Evolutionary conservation across 345 rosid genomes (phyloP).

Genomic region (Aegle marmelos): DNA sequence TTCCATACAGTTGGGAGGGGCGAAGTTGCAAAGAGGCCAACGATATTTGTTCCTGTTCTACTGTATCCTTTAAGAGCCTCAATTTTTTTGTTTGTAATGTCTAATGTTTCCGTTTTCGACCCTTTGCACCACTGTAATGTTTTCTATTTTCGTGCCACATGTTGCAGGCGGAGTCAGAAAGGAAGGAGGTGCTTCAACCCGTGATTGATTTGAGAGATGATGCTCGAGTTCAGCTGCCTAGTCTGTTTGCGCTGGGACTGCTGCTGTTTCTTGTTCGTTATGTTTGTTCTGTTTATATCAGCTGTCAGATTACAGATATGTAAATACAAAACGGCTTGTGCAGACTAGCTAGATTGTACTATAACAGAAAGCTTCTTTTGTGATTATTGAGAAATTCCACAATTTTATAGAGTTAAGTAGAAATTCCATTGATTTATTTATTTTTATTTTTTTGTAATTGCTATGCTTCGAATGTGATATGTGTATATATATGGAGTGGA

Average conservation of each 20-base stretch:
- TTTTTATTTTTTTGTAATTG: too few relatives aligned
- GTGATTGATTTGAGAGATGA: not conserved
- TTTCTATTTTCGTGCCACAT: constrained; percentile 3
- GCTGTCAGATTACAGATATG: not conserved
- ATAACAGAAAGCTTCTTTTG: not conserved
- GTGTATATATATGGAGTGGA: too few relatives aligned
- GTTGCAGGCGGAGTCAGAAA: constrained; percentile 26
- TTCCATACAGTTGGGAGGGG: constrained; percentile 31
- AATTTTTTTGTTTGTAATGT: not conserved
- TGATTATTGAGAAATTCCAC: too few relatives aligned
- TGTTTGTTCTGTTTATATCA: not conserved
- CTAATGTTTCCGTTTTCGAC: not conserved
- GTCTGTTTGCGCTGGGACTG: not conserved
- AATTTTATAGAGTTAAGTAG: too few relatives aligned
- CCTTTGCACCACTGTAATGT: not conserved
- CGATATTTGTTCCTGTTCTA: constrained; percentile 20
- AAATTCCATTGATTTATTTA: too few relatives aligned
- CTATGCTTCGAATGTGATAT: too few relatives aligned
- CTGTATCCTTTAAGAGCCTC: constrained; percentile 28
- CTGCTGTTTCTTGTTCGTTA: not conserved
- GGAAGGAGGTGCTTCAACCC: constrained; percentile 1
- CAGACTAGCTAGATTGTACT: not conserved
- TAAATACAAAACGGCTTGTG: not conserved
- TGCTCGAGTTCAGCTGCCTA: not conserved
- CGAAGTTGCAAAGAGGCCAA: constrained; percentile 35